Evolutionary conservation across 768 basidiomycete genomes (phyloP).

Genomic region (Coprinopsis sp.): DNA sequence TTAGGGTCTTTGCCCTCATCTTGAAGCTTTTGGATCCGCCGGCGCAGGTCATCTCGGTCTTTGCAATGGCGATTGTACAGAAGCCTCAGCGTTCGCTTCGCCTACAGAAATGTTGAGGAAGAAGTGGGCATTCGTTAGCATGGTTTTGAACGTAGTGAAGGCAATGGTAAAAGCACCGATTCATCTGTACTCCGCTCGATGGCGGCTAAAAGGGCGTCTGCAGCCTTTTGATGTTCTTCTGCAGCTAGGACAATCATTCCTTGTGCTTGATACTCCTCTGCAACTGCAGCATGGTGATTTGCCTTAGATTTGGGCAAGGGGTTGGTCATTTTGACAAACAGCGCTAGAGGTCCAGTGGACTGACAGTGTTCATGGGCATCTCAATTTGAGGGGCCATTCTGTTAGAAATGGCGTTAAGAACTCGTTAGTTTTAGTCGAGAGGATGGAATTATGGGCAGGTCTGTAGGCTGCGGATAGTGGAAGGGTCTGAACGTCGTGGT

Average conservation of each 20-base stretch:
- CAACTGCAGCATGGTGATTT: slow-evolving; percentile 77
- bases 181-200: slow-evolving; percentile 69
- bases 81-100: slow-evolving; percentile 72
- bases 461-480: neutral
- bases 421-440: neutral
- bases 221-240: slow-evolving; percentile 72
- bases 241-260: slow-evolving; percentile 70
- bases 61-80: slow-evolving; percentile 72
- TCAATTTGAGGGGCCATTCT: slow-evolving; percentile 35
- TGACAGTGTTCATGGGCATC: slow-evolving; percentile 51
- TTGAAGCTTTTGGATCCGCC: slow-evolving; percentile 64
- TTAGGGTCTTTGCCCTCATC: slow-evolving; percentile 76
- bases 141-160: slow-evolving; percentile 8
- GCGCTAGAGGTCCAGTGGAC: slow-evolving; percentile 10
- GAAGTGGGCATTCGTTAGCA: slow-evolving; percentile 5
- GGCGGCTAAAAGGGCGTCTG: slow-evolving; percentile 69
- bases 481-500: too few relatives aligned
- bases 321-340: neutral
- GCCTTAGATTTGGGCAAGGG: slow-evolving; percentile 42
- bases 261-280: slow-evolving; percentile 62
- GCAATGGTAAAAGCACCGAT: slow-evolving; percentile 45
- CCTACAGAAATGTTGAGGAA: slow-evolving; percentile 36
- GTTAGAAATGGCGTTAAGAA: slow-evolving; percentile 2
- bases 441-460: neutral
- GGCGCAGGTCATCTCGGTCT: slow-evolving; percentile 64